Base-by-base conservation (phyloP, 257 asterid genomes). In the Prunella vulgaris region DNA sequence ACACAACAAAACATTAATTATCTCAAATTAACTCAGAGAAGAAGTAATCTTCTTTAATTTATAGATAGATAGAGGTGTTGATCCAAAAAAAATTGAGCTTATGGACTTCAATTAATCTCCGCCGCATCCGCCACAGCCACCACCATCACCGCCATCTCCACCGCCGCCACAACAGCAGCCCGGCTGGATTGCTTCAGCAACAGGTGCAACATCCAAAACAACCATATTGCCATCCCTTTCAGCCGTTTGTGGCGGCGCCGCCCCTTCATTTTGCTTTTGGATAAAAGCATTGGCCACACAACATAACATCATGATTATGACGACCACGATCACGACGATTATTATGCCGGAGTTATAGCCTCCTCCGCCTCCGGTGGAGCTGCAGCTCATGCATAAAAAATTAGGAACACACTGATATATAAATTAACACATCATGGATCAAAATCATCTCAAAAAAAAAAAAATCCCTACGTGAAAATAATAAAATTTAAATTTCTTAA, bases 111-210 rank as follows among this genome's bases (percentile, higher is more conserved):
- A n/a, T n/a, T 32, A 63, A 63, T 63, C 56, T 13, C 60, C 72
- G 8, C 60, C 72, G 3, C 74, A 66, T 14, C 67, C 57, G 9
- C 74, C 74, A 10, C 74, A 56, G 21, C 74, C 22, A 3, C 66
- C 65, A 38, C 42, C 65, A 15, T 22, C 74, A 4, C 49, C 64
- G 5, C 51, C 63, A 3, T 3, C 57, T 0, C 10, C 62, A 4
- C 75, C 74, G 18, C 54, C 30, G 10, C 73, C 65, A 24, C 68
- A 59, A 21, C 75, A 59, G 61, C 74, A 58, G 7, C 51, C 59
- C 12, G 49, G 60, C 44, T 68, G 65, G 57, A 56, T 28, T n/a
- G 57, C 27, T 12, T 27, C n/a, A 5, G 74, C 74, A 58, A 28
- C 49, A 67, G 27, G 59, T 58, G 0, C 42, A 1, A 48, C 74